phyloP scores from a whole-genome alignment of 1,284 basidiomycete species.

The Lentinula novae-zelandiae region DNA sequence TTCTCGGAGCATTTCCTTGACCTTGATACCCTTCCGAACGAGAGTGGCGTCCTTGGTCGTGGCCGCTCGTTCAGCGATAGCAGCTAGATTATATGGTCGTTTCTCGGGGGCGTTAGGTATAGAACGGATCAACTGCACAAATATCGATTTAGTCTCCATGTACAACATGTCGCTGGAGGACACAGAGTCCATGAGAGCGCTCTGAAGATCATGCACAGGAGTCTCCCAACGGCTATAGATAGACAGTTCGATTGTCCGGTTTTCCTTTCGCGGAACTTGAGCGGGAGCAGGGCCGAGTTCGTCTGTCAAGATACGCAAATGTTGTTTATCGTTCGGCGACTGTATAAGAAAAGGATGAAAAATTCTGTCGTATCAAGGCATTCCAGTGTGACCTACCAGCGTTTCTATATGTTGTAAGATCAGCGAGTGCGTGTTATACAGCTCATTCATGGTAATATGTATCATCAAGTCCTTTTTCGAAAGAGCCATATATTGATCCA shows the following conservation, averaged over 20 bases:
- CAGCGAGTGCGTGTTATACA: constrained; percentile 97
- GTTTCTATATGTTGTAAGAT: constrained; percentile 94
- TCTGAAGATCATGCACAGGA: constrained; percentile 95
- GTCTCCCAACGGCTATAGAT: constrained; percentile 99
- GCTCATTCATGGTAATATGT: constrained; percentile 98
- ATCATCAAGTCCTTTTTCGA: constrained; percentile 99
- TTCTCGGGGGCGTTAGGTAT: constrained; percentile 83
- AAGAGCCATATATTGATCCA: constrained; percentile 99
- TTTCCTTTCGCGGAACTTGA: constrained; percentile 97
- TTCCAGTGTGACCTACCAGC: constrained; percentile 55
- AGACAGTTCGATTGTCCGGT: constrained; percentile 87
- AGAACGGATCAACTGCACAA: constrained; percentile 95
- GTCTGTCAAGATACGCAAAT: constrained; percentile 93
- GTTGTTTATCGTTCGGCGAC: constrained; percentile 97
- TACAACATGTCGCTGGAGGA: constrained; percentile 98
- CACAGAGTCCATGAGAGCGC: constrained; percentile 94
- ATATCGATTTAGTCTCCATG: constrained; percentile 99
- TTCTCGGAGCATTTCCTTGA: constrained; percentile 97
- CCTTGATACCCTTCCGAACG: constrained; percentile 96
- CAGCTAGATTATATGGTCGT: constrained; percentile 86
- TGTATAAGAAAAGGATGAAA: constrained; percentile 28
- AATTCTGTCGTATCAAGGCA: background rate
- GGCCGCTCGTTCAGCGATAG: constrained; percentile 90
- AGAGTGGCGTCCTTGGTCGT: constrained; percentile 96
- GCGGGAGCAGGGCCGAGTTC: constrained; percentile 91